phyloP scores from a whole-genome alignment of 495 filamentous ascomycete species.

The Jackrogersella minutella region DNA sequence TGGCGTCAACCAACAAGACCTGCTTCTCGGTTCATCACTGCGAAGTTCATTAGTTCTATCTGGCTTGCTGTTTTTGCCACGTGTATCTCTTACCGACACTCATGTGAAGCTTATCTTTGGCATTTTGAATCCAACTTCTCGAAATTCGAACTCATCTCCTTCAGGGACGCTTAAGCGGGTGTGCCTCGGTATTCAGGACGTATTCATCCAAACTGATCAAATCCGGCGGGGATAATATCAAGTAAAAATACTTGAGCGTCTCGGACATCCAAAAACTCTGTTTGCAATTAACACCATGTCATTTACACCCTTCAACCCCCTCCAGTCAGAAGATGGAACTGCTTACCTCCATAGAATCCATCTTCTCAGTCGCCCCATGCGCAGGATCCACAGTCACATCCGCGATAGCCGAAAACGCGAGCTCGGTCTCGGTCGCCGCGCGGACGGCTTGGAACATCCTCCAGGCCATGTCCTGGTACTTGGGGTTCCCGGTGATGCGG shows the following conservation, averaged over 20 bases:
- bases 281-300: neutral
- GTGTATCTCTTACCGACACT: neutral
- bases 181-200: neutral
- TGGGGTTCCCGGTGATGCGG: neutral
- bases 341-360: neutral
- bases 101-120: neutral
- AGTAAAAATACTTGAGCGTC: neutral
- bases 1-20: no score
- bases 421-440: neutral
- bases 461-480: neutral
- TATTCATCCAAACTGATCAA: neutral
- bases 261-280: neutral
- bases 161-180: neutral
- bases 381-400: neutral
- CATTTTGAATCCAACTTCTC: neutral
- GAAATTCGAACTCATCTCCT: neutral
- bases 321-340: neutral
- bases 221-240: neutral
- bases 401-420: neutral
- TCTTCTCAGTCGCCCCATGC: neutral
- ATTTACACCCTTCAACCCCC: no score
- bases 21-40: no score
- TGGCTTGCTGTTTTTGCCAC: neutral
- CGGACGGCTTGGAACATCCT: neutral
- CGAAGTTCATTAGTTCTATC: neutral